Base-by-base conservation (phyloP, 1,284 basidiomycete genomes). In the Peniophora sp. region DNA sequence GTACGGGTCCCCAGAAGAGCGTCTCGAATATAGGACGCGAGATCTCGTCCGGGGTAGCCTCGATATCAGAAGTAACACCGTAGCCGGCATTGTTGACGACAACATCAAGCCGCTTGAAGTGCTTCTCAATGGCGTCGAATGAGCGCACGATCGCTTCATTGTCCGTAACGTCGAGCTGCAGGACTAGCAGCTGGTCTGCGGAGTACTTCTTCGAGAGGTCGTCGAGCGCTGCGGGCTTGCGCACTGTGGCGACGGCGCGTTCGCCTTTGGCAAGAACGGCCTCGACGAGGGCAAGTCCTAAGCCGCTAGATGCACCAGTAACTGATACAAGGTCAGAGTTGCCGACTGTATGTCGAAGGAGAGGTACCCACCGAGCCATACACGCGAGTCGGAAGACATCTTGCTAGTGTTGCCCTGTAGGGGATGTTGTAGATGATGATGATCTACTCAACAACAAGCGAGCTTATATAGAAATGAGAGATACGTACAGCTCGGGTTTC, bases 1-100 rank as follows among this genome's bases (percentile, higher is more conserved):
- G 51, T 45, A 51, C 50, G 12, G 61, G 55, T n/a, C 62, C 61
- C 61, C 59, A 63, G 50, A 61, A 63, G 52, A 58, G 54, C 23
- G 53, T 52, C 34, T 62, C 60, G 47, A 64, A 60, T 49, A 59
- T 23, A n/a, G 35, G 47, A 0, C 58, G 52, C 0, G 61, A 58
- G 32, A 34, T 51, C 6, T 58, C 60, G 32, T 58, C 58, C 16
- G 61, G 55, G 17, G 56, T 58, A 45, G 50, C 53, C 51, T 62
- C 61, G 36, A 54, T 44, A 50, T 59, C 59, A 10, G 51, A 55
- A 1, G 50, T 16, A 14, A 55, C 27, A 9, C 27, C 38, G 47
- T 54, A 57, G 2, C 56, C 56, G 12, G 56, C 56, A 49, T 58
- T 59, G 49, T 56, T 59, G 24, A 56, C 53, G 23, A 60, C 56